Conservation (phyloP, 805 yeast species). For the Schwanniomyces occidentalis region DNA sequence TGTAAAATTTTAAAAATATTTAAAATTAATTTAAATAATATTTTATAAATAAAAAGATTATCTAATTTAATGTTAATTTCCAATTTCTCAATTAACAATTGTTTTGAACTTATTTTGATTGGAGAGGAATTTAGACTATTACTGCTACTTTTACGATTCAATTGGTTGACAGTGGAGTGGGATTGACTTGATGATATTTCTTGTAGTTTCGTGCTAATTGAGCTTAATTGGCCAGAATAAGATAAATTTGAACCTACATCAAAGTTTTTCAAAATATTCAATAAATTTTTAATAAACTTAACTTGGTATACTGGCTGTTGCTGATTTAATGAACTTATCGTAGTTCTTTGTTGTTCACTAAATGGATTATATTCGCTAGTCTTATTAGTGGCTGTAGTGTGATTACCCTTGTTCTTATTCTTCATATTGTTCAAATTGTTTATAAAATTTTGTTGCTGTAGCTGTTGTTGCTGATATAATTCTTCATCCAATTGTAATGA, state of each 20-base stretch:
- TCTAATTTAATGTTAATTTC: slow-evolving; percentile 44
- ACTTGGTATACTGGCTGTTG: slow-evolving; percentile 30
- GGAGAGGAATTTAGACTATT: slow-evolving; percentile 29
- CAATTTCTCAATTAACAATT: slow-evolving; percentile 42
- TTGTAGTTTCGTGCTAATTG: slow-evolving; percentile 4
- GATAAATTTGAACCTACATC: slow-evolving; percentile 30
- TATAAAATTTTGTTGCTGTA: slow-evolving; percentile 17
- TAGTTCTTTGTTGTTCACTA: slow-evolving; percentile 5
- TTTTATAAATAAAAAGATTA: slow-evolving; percentile 37
- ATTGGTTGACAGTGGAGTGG: slow-evolving; percentile 10
- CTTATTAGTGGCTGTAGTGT: slow-evolving; percentile 5
- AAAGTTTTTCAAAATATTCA: slow-evolving; percentile 36
- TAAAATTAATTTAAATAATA: slow-evolving; percentile 29
- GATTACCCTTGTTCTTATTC: slow-evolving; percentile 2
- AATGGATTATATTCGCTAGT: slow-evolving; percentile 8
- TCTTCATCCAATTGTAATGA: slow-evolving; percentile 37
- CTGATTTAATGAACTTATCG: not conserved
- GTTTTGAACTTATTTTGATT: slow-evolving; percentile 39
- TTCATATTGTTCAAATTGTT: slow-evolving; percentile 13
- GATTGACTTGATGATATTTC: slow-evolving; percentile 11
- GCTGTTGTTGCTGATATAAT: slow-evolving; percentile 23
- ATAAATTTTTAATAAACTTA: slow-evolving; percentile 34
- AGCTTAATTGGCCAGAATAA: not conserved
- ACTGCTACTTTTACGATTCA: slow-evolving; percentile 5
- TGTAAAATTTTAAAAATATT: slow-evolving; percentile 26